phyloP scores from a whole-genome alignment of 306 rosid species.

The Boehmeria nivea region DNA sequence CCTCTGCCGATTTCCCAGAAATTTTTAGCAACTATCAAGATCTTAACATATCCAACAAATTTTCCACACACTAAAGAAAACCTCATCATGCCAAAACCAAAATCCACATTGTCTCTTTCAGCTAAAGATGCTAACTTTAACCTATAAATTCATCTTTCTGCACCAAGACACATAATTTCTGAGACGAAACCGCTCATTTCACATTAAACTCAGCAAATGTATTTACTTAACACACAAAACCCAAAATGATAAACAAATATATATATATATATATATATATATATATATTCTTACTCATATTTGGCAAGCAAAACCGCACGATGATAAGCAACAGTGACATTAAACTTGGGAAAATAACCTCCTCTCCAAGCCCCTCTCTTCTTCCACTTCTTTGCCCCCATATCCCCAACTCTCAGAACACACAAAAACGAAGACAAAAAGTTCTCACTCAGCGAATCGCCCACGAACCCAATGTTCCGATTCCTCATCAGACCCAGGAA shows the following conservation, averaged over 20 bases:
- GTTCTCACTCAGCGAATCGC: slow-evolving; percentile 89
- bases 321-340: slow-evolving; percentile 75
- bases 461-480: slow-evolving; percentile 68
- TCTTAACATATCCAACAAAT: not conserved
- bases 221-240: not conserved
- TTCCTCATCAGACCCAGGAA: slow-evolving; percentile 62
- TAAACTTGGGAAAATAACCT: slow-evolving; percentile 75
- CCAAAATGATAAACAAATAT: not conserved
- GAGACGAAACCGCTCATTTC: no score
- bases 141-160: no score
- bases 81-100: no score
- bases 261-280: not conserved
- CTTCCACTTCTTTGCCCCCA: slow-evolving; percentile 75
- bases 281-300: slow-evolving; percentile 43
- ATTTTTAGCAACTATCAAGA: not conserved
- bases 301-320: slow-evolving; percentile 83
- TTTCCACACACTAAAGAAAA: no score
- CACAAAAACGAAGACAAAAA: slow-evolving; percentile 69
- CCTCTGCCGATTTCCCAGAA: not conserved
- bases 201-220: no score
- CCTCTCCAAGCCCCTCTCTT: slow-evolving; percentile 90
- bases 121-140: no score
- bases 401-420: slow-evolving; percentile 61
- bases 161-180: no score
- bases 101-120: no score